Percentiles rank a stretch among this genome's conserved stretches.
Conservation (phyloP, 2,329 filamentous ascomycete species). For the Aspergillus sp. region DNA sequence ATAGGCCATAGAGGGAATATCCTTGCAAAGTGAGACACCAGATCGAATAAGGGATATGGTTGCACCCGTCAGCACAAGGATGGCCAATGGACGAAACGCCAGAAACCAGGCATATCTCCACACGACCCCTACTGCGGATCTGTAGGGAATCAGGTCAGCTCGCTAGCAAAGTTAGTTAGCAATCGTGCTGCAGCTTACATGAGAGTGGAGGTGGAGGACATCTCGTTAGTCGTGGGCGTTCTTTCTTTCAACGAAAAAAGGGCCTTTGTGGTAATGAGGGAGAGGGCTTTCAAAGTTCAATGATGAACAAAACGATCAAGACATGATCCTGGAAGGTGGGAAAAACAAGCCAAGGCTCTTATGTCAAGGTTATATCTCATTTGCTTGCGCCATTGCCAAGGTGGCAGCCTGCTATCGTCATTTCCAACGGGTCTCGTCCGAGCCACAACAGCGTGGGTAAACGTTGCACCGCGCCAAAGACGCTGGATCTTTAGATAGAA, state of each 20-base stretch:
- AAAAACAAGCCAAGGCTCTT: not conserved
- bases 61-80: not conserved
- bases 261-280: no score
- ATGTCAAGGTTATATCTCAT: not conserved
- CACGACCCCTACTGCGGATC: not conserved
- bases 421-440: not conserved
- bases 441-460: not conserved
- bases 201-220: not conserved
- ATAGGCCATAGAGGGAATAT: conserved; percentile 2
- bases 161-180: not conserved
- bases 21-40: not conserved
- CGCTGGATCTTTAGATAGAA: not conserved
- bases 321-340: not conserved
- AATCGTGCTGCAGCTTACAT: not conserved
- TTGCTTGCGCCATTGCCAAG: not conserved
- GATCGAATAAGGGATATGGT: not conserved
- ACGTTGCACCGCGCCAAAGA: not conserved
- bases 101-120: conserved; percentile 6
- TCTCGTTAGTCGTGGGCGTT: not conserved
- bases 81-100: not conserved
- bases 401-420: conserved; percentile 2
- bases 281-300: not conserved
- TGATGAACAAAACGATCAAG: not conserved
- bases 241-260: no score
- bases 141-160: not conserved